Evolutionary conservation across 106 monocot species (phyloP), one percentile per base, ranked within the genome.

Genomic region (Triglochin maritima): DNA sequence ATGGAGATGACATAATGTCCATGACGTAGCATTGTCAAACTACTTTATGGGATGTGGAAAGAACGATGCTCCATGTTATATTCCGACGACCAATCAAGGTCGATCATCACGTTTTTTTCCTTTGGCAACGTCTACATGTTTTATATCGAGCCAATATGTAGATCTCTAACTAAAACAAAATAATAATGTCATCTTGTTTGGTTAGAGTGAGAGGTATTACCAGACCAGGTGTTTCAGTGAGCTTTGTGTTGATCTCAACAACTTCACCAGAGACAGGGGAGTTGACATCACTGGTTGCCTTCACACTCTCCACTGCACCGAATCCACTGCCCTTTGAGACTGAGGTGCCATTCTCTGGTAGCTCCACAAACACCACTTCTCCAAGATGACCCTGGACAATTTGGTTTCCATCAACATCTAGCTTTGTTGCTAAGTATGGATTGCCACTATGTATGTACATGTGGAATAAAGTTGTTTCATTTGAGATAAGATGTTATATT

Each of bases 231-330:
- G 76, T 72, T 65, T 84, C 84, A 42, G 74, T 66, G 7, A 84
- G 69, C 77, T 84, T 84, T 4, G 74, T 65, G 55, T 88, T 88
- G 65, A 86, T 72, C 47, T 84, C 87, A 57, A 84, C 14, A 11
- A 84, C 74, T 62, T 88, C 87, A 15, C 87, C 87, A 58, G 81
- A 79, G 57, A 88, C 46, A 9, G 87, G 84, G 57, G 70, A 81
- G 57, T 81, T 82, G 47, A 84, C 57, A 67, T 82, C 81, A 69
- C 87, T 84, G 4, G 84, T 88, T 47, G 84, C 84, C 57, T 84
- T 84, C 44, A 88, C 87, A 84, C 87, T 88, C 77, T 84, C 84
- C 73, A 84, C 81, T 5, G 69, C 70, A 5, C 87, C 87, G 50
- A 82, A 88, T 29, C 73, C 41, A 6, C 60, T 67, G 50, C 84